Percentiles rank a stretch among this genome's conserved stretches.
Conservation (phyloP, 2,329 filamentous ascomycete species). For the Pseudogymnoascus verrucosus region DNA sequence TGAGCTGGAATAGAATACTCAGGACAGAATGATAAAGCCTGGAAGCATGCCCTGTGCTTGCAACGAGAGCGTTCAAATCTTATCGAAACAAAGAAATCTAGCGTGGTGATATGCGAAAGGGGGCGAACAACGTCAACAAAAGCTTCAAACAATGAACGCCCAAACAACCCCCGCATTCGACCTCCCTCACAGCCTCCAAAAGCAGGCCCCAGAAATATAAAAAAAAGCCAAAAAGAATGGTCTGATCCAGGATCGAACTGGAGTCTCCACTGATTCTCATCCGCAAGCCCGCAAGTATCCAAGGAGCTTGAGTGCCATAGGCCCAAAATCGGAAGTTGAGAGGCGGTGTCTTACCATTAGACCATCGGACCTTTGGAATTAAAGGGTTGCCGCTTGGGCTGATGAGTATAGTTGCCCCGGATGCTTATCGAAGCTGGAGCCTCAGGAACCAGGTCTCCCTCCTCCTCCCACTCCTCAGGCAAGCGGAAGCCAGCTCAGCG, state of each 20-base stretch:
- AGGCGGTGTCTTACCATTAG: not conserved
- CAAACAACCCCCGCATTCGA: not conserved
- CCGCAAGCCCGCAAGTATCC: not conserved
- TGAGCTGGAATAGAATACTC: not conserved
- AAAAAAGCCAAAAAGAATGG: not conserved
- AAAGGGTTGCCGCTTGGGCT: not conserved
- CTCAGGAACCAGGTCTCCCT: not conserved
- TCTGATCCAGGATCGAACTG: not conserved
- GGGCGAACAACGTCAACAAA: not conserved
- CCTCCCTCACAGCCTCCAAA: not conserved
- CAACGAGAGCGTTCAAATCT: not conserved
- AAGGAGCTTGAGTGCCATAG: not conserved
- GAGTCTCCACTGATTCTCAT: conserved; percentile 4
- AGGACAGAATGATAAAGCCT: not conserved
- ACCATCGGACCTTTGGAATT: not conserved
- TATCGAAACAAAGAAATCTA: not conserved
- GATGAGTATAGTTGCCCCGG: not conserved
- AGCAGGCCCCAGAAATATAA: not conserved
- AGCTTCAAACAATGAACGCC: not conserved
- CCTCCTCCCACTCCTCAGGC: not conserved
- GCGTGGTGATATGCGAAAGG: not conserved
- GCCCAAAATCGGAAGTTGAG: conserved; percentile 8
- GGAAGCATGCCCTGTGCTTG: not conserved
- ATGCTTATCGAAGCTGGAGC: not conserved
- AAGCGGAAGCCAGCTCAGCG: not conserved